phyloP scores from a whole-genome alignment of 2,329 filamentous ascomycete genomes.

The Kalmusia sp. region DNA sequence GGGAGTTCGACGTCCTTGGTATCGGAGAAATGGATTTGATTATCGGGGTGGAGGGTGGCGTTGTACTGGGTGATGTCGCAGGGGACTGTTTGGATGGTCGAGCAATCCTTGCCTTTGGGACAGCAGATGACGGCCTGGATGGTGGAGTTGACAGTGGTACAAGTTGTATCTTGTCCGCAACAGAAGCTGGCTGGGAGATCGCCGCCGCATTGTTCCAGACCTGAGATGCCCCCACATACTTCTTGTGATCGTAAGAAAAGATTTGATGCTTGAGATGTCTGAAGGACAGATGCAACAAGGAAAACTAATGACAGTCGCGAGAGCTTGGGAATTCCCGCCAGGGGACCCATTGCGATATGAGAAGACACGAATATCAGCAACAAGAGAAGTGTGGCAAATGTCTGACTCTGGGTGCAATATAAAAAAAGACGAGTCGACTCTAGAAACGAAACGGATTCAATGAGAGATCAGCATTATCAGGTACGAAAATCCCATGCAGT shows the following conservation, averaged over 20 bases:
- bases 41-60: conserved; percentile 61
- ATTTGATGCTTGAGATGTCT: conserved; percentile 31
- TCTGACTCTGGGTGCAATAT: neutral
- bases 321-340: conserved; percentile 35
- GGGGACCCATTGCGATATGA: conserved; percentile 33
- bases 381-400: neutral
- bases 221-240: conserved; percentile 60
- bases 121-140: conserved; percentile 75
- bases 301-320: conserved; percentile 42
- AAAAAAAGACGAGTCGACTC: conserved; percentile 9
- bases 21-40: conserved; percentile 71
- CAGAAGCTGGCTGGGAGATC: conserved; percentile 71
- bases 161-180: conserved; percentile 63
- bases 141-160: conserved; percentile 65
- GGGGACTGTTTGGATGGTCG: conserved; percentile 67
- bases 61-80: conserved; percentile 71
- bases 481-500: neutral
- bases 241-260: conserved; percentile 38
- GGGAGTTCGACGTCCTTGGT: conserved; percentile 61
- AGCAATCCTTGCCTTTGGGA: conserved; percentile 64
- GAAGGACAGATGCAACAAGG: conserved; percentile 34
- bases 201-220: conserved; percentile 59
- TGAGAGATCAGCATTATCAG: conserved; percentile 6
- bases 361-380: conserved; percentile 7
- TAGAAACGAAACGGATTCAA: conserved; percentile 10